Conservation (phyloP, 148 eudicot species). For the Pouteria glomerata region DNA sequence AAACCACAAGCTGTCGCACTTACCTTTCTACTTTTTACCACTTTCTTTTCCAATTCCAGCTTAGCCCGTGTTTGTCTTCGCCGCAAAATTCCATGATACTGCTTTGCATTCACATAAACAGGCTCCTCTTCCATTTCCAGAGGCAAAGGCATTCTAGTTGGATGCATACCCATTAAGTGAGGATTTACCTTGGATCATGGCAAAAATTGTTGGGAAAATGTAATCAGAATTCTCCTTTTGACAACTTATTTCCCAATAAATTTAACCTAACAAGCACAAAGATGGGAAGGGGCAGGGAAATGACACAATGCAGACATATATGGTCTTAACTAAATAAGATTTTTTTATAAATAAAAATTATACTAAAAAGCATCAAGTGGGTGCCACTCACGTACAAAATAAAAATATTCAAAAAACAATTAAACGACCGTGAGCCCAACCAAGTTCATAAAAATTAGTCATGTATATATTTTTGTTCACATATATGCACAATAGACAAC, state of each 20-base stretch:
- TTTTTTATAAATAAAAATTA: no score
- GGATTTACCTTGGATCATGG: conserved; percentile 44
- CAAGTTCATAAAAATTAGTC: neutral
- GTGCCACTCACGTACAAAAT: no score
- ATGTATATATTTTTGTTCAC: neutral
- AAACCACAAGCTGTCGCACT: neutral
- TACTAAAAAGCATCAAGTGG: no score
- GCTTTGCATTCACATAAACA: conserved; percentile 75
- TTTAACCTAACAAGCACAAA: neutral
- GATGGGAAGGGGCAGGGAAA: no score
- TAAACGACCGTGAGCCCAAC: no score
- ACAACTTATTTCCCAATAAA: neutral
- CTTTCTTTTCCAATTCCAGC: conserved; percentile 73
- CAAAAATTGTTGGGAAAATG: conserved; percentile 1
- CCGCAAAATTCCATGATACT: conserved; percentile 76
- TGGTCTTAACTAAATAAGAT: no score
- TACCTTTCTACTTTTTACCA: conserved; percentile 55
- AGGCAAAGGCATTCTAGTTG: conserved; percentile 56
- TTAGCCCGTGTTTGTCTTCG: conserved; percentile 72
- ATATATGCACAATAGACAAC: neutral
- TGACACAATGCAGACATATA: no score
- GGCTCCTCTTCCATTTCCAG: conserved; percentile 76
- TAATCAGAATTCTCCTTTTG: neutral
- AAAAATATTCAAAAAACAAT: no score
- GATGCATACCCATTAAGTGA: conserved; percentile 48